Percentiles rank a stretch among this genome's conserved stretches.
Conservation (phyloP, 2,329 filamentous ascomycete species). For the Akanthomyces dipterigenus region DNA sequence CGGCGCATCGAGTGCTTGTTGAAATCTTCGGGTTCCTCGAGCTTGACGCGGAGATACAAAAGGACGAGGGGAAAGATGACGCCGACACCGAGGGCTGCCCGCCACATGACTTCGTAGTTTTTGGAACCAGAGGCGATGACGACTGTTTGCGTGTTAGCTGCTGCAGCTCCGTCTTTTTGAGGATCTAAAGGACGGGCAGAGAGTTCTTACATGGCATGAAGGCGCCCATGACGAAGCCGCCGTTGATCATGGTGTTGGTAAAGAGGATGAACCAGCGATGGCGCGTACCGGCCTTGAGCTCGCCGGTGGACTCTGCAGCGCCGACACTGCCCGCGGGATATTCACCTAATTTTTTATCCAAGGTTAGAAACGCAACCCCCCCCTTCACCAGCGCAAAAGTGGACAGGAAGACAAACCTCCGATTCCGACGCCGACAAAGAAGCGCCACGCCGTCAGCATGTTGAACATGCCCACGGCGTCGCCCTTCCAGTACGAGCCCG, state of each 20-base stretch:
- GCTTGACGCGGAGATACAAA: conserved; percentile 62
- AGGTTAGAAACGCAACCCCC: not conserved
- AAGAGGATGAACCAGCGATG: conserved; percentile 90
- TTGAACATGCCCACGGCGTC: conserved; percentile 66
- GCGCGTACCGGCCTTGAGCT: conserved; percentile 72
- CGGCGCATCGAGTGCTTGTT: conserved; percentile 60
- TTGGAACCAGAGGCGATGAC: conserved; percentile 50
- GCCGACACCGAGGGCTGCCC: conserved; percentile 71
- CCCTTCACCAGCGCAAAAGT: not conserved
- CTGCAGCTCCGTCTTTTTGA: conserved; percentile 21
- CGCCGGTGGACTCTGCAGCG: conserved; percentile 75
- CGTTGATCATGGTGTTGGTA: conserved; percentile 82
- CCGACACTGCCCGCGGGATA: conserved; percentile 80
- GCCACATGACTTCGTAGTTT: conserved; percentile 71
- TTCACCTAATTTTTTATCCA: conserved; percentile 40
- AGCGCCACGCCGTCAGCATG: conserved; percentile 71
- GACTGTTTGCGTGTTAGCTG: not conserved
- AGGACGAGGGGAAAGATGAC: conserved; percentile 69
- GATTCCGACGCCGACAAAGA: conserved; percentile 73
- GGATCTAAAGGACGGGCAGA: not conserved
- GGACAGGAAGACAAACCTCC: conserved; percentile 43
- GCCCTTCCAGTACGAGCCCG: conserved; percentile 70
- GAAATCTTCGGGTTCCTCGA: conserved; percentile 75
- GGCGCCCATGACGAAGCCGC: conserved; percentile 72
- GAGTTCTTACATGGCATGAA: conserved; percentile 56